Evolutionary conservation across 2,329 filamentous ascomycete genomes (phyloP).

Genomic region (Ophiocordyceps camponoti-saundersi): DNA sequence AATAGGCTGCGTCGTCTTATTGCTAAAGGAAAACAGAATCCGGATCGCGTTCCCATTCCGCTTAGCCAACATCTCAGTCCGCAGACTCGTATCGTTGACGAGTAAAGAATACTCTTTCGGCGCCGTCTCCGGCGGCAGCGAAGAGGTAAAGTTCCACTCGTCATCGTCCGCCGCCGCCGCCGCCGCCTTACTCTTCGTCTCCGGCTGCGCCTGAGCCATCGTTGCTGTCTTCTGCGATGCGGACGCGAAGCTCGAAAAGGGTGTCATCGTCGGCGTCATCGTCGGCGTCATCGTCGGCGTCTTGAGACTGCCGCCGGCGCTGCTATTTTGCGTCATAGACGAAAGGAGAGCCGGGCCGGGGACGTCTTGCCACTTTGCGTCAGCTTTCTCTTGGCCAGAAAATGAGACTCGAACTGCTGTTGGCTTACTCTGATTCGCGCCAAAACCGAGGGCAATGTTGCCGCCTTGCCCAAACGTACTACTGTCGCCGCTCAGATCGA

Average conservation of each 20-base stretch:
- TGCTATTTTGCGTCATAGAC: constrained; percentile 43
- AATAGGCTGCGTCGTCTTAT: constrained; percentile 54
- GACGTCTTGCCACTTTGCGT: constrained; percentile 26
- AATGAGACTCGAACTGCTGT: background rate
- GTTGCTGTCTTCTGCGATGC: constrained; percentile 35
- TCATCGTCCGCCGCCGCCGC: constrained; percentile 50
- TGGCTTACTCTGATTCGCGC: constrained; percentile 46
- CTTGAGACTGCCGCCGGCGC: constrained; percentile 25
- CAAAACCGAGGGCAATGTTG: constrained; percentile 68
- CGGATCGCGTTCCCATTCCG: constrained; percentile 44
- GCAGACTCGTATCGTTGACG: constrained; percentile 53
- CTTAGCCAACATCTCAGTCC: constrained; percentile 56
- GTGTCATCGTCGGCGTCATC: constrained; percentile 26
- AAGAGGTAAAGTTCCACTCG: constrained; percentile 87
- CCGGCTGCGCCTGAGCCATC: constrained; percentile 26
- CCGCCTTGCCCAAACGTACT: constrained; percentile 54
- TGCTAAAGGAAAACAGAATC: constrained; percentile 70
- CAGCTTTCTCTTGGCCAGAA: background rate
- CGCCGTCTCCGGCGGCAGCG: constrained; percentile 46
- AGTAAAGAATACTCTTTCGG: constrained; percentile 45
- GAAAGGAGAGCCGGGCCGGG: constrained; percentile 49
- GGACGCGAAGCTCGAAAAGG: constrained; percentile 36
- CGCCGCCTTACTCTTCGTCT: constrained; percentile 9
- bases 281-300: constrained; percentile 1
- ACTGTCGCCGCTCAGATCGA: constrained; percentile 56